Evolutionary conservation across 208 protist genomes (phyloP), one percentile per base, ranked within the genome.

Genomic region (Crithidia thermophila): DNA sequence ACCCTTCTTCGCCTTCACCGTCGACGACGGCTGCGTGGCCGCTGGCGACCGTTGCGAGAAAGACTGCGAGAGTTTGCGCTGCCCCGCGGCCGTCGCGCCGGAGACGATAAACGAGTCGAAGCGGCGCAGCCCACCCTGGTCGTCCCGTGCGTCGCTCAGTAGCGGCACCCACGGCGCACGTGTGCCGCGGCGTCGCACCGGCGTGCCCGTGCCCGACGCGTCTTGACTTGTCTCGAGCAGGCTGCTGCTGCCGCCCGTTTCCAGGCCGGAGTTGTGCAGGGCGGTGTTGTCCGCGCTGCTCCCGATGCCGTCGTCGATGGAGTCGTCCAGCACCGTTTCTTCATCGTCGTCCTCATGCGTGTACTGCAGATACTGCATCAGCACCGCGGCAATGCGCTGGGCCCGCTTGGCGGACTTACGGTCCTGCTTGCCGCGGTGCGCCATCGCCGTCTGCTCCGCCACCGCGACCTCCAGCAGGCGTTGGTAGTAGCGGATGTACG

Each of bases 291-390:
- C 18, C 7, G 45, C 8, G 43, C 43, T 60, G 53, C 53, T 39
- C 31, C 25, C 28, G 25, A 10, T 1, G 0, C 53, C 58, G 11
- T 53, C 58, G 20, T n/a, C 58, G 2, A 53, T 6, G 11, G 43
- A 64, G 33, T 64, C 58, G 20, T 64, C 30, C 1, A 53, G 14
- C 1, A 42, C 31, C 2, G 53, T 31, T 25, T 52, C 58, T 0
- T 58, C 37, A 6, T 61, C 59, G 51, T 56, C 67, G 18, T 72
- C 60, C 6, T 36, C 36, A 39, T 59, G 53, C 6, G 43, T 55
- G 53, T 64, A 75, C 23, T 75, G 14, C 7, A 75, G 69, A 30
- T 75, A 75, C 40, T 43, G 59, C 69, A 68, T 64, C 16, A 75
- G 53, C 61, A 63, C 57, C 36, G 69, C 53, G 0, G 60, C 46